A percentile compares a stretch with the other conserved stretches of the same genome.
Evolutionary conservation across 108 stramenopile species (phyloP).

Genomic region (Nitzschia inconspicua): DNA sequence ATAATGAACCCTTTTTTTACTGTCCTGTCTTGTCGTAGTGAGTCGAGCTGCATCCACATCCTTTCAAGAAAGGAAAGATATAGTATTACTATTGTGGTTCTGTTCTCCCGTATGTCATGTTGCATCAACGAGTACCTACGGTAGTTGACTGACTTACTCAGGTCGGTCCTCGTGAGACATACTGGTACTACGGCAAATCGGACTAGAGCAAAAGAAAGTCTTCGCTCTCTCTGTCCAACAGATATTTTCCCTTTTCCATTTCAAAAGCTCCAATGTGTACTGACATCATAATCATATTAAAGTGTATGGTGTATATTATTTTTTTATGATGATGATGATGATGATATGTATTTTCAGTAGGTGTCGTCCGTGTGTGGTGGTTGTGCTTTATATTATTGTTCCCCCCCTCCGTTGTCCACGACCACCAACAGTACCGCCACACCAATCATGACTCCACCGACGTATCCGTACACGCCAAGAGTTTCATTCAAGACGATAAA

Average conservation of each 20-base stretch:
- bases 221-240: background rate
- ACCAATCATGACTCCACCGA: constrained; percentile 69
- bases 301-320: background rate
- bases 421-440: constrained; percentile 58
- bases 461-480: constrained; percentile 46
- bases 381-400: constrained; percentile 1
- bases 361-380: background rate
- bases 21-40: too few species aligned
- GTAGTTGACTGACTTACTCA: background rate
- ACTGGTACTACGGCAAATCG: too few species aligned
- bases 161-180: too few species aligned
- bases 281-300: background rate
- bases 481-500: constrained; percentile 67
- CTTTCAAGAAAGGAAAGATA: too few species aligned
- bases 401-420: background rate
- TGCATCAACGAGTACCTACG: background rate
- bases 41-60: too few species aligned
- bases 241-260: background rate
- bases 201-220: background rate
- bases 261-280: background rate
- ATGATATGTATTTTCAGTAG: background rate
- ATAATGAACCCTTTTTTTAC: too few species aligned
- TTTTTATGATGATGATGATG: background rate
- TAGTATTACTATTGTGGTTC: too few species aligned
- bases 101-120: background rate